Evolutionary conservation across 257 asterid genomes (phyloP).

Genomic region (Phtheirospermum japonicum): DNA sequence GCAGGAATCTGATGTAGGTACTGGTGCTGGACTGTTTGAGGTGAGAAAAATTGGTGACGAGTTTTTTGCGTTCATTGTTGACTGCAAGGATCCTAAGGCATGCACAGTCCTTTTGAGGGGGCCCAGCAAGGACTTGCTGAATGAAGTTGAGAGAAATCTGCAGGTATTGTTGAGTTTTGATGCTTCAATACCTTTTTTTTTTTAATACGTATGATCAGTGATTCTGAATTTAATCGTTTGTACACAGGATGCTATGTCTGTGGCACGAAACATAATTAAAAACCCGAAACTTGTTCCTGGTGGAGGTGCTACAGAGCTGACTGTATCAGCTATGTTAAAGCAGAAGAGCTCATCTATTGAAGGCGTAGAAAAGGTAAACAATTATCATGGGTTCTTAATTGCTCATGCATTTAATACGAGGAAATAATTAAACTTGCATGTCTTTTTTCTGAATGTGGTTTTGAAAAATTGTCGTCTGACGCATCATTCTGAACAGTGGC

Average conservation of each 20-base stretch:
- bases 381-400: background rate
- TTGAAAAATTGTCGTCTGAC: background rate
- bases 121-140: slow-evolving; percentile 93
- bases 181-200: background rate
- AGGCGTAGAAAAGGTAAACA: slow-evolving; percentile 82
- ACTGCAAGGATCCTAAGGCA: slow-evolving; percentile 93
- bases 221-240: slow-evolving; percentile 21
- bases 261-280: slow-evolving; percentile 89
- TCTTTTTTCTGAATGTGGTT: background rate
- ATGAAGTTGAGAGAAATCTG: slow-evolving; percentile 95
- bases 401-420: slow-evolving; percentile 5
- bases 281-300: slow-evolving; percentile 97
- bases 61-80: slow-evolving; percentile 77
- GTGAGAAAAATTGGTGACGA: slow-evolving; percentile 94
- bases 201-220: slow-evolving; percentile 1
- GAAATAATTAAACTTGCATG: background rate
- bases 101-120: slow-evolving; percentile 93
- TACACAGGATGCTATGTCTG: slow-evolving; percentile 93
- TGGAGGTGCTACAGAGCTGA: slow-evolving; percentile 96
- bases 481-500: slow-evolving; percentile 61
- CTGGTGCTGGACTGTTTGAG: slow-evolving; percentile 93
- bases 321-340: slow-evolving; percentile 87
- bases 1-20: slow-evolving; percentile 96
- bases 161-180: slow-evolving; percentile 51
- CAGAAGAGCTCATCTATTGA: slow-evolving; percentile 87